Evolutionary conservation across 75 land plant species (phyloP).

Genomic region (Picea glauca): DNA sequence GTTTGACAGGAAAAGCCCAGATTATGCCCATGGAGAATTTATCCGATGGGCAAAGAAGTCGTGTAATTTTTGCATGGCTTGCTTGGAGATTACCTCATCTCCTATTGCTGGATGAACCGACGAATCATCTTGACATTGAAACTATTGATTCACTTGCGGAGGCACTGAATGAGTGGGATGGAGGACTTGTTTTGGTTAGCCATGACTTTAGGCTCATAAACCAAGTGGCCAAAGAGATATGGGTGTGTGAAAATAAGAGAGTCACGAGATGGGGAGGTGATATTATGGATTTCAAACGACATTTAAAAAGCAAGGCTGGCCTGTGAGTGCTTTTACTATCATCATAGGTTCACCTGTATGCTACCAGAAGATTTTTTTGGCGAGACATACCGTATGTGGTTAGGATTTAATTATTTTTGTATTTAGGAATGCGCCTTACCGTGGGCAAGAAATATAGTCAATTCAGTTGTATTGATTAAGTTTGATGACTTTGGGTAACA

Average conservation of each 20-base stretch:
- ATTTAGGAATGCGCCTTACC: background rate
- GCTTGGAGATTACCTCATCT: conserved; percentile 36
- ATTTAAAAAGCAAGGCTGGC: conserved; percentile 73
- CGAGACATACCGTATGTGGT: no score
- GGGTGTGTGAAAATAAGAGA: conserved; percentile 83
- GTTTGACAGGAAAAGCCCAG: conserved; percentile 66
- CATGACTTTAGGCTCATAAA: conserved; percentile 91
- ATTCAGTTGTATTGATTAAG: no score
- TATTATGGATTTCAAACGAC: conserved; percentile 84
- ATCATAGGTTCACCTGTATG: background rate
- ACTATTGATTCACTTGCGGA: conserved; percentile 82
- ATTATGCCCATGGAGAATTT: conserved; percentile 39
- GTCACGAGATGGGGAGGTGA: conserved; percentile 85
- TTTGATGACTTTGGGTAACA: no score
- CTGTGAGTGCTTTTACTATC: conserved; percentile 17
- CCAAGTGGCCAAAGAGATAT: conserved; percentile 90
- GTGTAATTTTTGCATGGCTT: conserved; percentile 36
- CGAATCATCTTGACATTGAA: conserved; percentile 48
- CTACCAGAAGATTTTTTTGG: background rate
- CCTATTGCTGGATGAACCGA: conserved; percentile 74
- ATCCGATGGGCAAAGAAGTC: conserved; percentile 28
- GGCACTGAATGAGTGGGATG: conserved; percentile 94
- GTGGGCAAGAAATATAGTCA: background rate
- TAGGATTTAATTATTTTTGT: background rate
- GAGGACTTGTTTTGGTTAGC: conserved; percentile 86